phyloP scores from a whole-genome alignment of 257 asterid genomes.

The Nicotiana tomentosiformis region DNA sequence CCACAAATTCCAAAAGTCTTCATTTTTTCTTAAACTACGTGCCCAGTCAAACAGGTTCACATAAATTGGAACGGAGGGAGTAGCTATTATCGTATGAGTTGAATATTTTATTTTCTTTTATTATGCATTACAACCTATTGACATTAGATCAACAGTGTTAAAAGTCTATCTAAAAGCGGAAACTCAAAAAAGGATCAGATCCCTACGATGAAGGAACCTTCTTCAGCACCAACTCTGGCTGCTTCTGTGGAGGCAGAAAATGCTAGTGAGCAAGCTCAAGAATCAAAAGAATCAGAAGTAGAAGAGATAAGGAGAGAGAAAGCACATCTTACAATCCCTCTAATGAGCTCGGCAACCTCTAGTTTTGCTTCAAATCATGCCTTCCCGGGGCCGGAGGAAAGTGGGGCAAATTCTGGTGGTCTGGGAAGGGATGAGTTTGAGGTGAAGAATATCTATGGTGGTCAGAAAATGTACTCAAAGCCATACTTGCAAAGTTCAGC shows the following conservation, averaged over 20 bases:
- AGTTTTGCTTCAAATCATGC: slow-evolving; percentile 37
- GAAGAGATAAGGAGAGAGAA: slow-evolving; percentile 57
- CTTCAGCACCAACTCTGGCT: slow-evolving; percentile 46
- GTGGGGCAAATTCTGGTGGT: slow-evolving; percentile 32
- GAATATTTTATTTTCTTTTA: background rate
- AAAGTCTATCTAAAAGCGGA: slow-evolving; percentile 90
- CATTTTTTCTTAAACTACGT: too few species aligned
- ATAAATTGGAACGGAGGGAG: too few species aligned
- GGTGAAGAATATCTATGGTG: slow-evolving; percentile 35
- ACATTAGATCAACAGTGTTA: slow-evolving; percentile 56
- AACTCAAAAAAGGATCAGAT: slow-evolving; percentile 71
- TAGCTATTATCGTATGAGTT: background rate
- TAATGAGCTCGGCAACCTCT: slow-evolving; percentile 36
- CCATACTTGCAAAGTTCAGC: slow-evolving; percentile 41
- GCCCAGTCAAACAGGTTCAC: too few species aligned
- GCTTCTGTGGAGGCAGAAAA: slow-evolving; percentile 52
- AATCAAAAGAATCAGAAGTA: slow-evolving; percentile 34
- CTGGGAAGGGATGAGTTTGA: slow-evolving; percentile 46
- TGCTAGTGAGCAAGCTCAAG: slow-evolving; percentile 47
- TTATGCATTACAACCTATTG: slow-evolving; percentile 15
- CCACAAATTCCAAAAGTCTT: too few species aligned
- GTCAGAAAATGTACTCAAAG: slow-evolving; percentile 44
- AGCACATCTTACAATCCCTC: slow-evolving; percentile 40
- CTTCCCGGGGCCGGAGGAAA: slow-evolving; percentile 52
- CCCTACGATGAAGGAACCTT: slow-evolving; percentile 50